These are phyloP conservation scores for Exobasidium rhododendri DNA, from an alignment of 1,284 basidiomycete species.

Conservation along the genomic window DNA sequence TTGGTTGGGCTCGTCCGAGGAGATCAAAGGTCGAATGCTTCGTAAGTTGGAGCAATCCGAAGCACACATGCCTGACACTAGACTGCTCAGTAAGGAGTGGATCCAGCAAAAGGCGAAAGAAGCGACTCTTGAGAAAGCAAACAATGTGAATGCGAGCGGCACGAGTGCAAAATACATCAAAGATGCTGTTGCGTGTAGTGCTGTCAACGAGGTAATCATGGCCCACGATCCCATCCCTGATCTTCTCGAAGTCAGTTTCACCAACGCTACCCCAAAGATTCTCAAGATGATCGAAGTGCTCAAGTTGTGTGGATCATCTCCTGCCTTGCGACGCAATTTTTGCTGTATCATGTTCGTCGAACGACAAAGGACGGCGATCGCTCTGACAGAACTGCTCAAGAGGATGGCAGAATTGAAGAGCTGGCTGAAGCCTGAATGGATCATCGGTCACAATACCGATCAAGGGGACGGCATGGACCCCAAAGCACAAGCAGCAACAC, in stretches of 20 bases:
- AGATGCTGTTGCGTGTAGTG: neutral
- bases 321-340: constrained; percentile 13
- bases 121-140: neutral
- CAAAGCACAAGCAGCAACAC: constrained; percentile 31
- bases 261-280: constrained; percentile 28
- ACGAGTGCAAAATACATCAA: neutral
- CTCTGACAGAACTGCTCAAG: constrained; percentile 34
- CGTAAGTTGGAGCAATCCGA: neutral
- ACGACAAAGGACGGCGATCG: constrained; percentile 29
- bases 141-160: neutral
- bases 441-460: constrained; percentile 29
- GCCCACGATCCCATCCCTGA: neutral
- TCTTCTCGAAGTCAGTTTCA: constrained; percentile 12
- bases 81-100: neutral
- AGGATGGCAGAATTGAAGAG: constrained; percentile 20
- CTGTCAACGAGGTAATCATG: neutral
- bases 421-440: constrained; percentile 29
- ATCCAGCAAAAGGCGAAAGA: neutral
- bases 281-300: constrained; percentile 31
- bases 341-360: constrained; percentile 43
- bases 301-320: constrained; percentile 20
- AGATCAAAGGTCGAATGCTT: neutral
- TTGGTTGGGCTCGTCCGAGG: constrained; percentile 25
- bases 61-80: neutral
- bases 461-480: constrained; percentile 25